These are phyloP conservation scores for Cicer arietinum DNA, from an alignment of 306 rosid species.

Conservation along the genomic window DNA sequence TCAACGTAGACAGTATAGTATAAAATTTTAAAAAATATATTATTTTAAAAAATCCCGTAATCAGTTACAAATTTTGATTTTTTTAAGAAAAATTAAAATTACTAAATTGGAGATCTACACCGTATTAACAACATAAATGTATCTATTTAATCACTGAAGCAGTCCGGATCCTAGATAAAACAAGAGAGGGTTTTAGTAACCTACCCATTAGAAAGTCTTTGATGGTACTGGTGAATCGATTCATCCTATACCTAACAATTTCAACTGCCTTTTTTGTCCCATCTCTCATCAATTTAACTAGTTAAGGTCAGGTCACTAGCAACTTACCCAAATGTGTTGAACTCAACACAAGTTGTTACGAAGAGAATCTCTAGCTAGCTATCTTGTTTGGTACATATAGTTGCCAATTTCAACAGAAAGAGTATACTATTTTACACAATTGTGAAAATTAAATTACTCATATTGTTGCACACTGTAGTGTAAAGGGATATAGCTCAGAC, in stretches of 20 bases:
- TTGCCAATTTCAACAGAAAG: background rate
- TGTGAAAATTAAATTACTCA: constrained; percentile 12
- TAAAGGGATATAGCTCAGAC: background rate
- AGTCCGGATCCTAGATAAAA: no score
- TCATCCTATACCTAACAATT: constrained; percentile 32
- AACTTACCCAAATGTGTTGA: background rate
- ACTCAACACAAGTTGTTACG: background rate
- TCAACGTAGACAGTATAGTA: no score
- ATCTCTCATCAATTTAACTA: constrained; percentile 13
- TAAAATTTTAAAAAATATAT: no score
- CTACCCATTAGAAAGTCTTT: no score
- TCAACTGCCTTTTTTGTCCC: constrained; percentile 21
- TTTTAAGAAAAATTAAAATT: no score
- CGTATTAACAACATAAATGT: no score
- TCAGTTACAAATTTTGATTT: no score
- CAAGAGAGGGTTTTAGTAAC: no score
- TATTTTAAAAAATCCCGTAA: no score
- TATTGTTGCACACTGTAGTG: background rate
- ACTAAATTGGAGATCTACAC: no score
- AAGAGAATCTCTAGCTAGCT: constrained; percentile 2
- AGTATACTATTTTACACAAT: background rate
- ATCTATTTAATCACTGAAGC: no score
- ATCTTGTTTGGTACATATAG: background rate
- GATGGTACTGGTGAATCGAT: background rate
- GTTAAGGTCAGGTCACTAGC: constrained; percentile 4